Conservation (phyloP, 2,329 filamentous ascomycete genomes). For the Fusarium secorum region DNA sequence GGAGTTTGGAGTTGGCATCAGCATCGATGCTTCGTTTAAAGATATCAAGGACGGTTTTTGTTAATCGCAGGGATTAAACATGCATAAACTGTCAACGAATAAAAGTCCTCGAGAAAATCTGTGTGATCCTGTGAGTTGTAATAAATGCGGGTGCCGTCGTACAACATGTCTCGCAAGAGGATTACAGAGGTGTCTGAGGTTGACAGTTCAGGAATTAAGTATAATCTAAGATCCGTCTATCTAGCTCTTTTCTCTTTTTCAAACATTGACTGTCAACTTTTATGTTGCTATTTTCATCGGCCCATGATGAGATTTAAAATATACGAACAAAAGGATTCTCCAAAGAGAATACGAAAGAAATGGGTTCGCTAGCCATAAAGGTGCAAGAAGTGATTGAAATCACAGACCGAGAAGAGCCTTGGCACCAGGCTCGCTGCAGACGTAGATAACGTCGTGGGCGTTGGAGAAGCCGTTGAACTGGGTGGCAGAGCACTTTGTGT, state of each 20-base stretch:
- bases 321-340: constrained; percentile 20
- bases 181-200: background rate
- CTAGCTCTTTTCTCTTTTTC: constrained; percentile 5
- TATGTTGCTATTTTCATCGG: background rate
- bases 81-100: background rate
- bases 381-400: background rate
- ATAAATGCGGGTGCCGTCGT: background rate
- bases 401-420: constrained; percentile 67
- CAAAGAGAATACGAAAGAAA: constrained; percentile 32
- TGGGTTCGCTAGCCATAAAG: background rate
- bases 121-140: background rate
- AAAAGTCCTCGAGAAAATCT: background rate
- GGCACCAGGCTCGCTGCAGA: constrained; percentile 92
- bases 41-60: background rate
- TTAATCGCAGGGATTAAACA: background rate
- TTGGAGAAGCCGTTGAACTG: constrained; percentile 98
- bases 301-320: constrained; percentile 5
- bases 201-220: background rate
- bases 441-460: constrained; percentile 90
- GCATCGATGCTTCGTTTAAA: background rate
- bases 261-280: background rate
- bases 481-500: constrained; percentile 97
- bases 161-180: background rate
- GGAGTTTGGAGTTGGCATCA: constrained; percentile 17
- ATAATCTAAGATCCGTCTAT: constrained; percentile 8